Base-by-base conservation (phyloP, 2,329 filamentous ascomycete genomes). In the Proliferodiscus dingleyae region DNA sequence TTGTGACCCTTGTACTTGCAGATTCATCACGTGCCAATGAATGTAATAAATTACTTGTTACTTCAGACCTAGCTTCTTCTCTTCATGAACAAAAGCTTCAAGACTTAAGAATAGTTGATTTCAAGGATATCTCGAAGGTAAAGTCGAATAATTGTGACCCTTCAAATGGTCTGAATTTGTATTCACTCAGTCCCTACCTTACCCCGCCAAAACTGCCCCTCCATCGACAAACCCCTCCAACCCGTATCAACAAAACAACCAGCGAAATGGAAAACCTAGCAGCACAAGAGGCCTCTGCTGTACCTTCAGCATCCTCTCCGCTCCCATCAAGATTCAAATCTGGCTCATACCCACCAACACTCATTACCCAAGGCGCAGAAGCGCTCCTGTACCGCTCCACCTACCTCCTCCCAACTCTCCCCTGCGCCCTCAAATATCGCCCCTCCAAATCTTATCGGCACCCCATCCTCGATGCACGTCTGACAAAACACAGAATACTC, bases 341-440 rank as follows among this genome's bases (percentile, higher is more conserved):
- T 71, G 80, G 70, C 51, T 71, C 79, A 30, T 66, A 72, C 56
- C 67, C 78, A 39, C 81, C 88, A 52, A 67, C 64, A 39, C 85
- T 95, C 61, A 80, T 97, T 58, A 84, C 88, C 46, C 93, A 97
- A 75, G 93, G 93, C 69, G 93, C 93, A 64, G 93, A 98, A 78
- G 90, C 88, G 49, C 88, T 91, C 54, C 80, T 98, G 63, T 97
- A 94, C 79, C 84, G 82, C 66, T 91, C 88, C 15, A 83, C 80
- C 45, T 94, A 88, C 69, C 82, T 96, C 44, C 65, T 76, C 1
- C 77, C 86, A 30, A 65, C 73, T 46, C 72, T 79, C 8, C 79
- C 85, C 11, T 86, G 83, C 63, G 88, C 91, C 1, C 80, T 97
- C 52, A 98, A 98, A 71, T 83, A 94, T 74, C 87, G 93, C 1